These are phyloP conservation scores for Yamadazyma akitaensis DNA, from an alignment of 805 yeast species.

Conservation along the genomic window DNA sequence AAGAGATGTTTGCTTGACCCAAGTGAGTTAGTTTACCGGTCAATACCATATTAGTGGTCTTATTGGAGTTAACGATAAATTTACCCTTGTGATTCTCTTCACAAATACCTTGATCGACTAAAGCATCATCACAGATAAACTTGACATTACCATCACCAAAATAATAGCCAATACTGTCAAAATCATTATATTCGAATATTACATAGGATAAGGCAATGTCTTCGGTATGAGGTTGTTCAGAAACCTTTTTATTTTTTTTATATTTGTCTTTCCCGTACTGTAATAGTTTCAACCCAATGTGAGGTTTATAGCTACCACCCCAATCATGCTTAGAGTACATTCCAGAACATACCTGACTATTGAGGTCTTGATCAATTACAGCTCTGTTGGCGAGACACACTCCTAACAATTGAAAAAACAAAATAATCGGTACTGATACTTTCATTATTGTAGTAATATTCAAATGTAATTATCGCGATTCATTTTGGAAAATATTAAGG, in stretches of 20 bases:
- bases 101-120: constrained; percentile 59
- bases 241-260: constrained; percentile 20
- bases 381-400: constrained; percentile 34
- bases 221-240: constrained; percentile 24
- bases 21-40: constrained; percentile 52
- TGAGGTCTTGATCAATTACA: constrained; percentile 40
- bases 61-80: constrained; percentile 54
- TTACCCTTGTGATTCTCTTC: constrained; percentile 49
- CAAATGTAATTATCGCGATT: not conserved
- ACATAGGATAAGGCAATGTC: constrained; percentile 58
- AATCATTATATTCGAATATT: constrained; percentile 81
- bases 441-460: constrained; percentile 5
- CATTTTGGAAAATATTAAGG: not conserved
- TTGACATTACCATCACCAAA: constrained; percentile 37
- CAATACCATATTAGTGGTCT: constrained; percentile 51
- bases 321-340: constrained; percentile 84
- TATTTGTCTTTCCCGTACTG: constrained; percentile 27
- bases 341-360: constrained; percentile 79
- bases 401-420: constrained; percentile 6
- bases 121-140: constrained; percentile 73
- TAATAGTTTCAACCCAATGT: constrained; percentile 28
- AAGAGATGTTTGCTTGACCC: constrained; percentile 61
- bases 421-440: constrained; percentile 4
- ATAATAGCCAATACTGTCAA: constrained; percentile 59
- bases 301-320: constrained; percentile 66